Evolutionary conservation across 164 flowering plant genomes (phyloP), one percentile per base, ranked within the genome.

Genomic region (Cinnamomum chago): DNA sequence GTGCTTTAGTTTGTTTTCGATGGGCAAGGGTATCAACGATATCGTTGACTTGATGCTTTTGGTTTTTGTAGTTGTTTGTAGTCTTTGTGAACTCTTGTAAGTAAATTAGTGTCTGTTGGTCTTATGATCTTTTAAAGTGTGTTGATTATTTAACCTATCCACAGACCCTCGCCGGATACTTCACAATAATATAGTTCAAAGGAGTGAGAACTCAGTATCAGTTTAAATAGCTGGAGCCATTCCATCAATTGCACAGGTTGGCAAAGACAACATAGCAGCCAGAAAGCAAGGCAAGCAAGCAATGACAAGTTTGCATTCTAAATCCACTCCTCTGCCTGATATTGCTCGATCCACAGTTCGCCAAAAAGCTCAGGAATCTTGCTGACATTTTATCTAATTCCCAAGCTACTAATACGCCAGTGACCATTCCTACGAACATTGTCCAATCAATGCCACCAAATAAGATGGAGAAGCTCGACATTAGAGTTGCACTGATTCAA

Each of bases 151-250:
- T 50, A 69, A 58, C 62, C 23, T 76, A 3, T 51, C 14, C 13
- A 62, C 81, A 80, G 98, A 96, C 52, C 99, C 99, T 74, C 97
- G 98, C 4, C 97, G 97, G 67, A 73, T 87, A 65, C 92, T 92
- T 58, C 97, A 88, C 55, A 85, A 73, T 51, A 88, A 75, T 76
- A 22, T 80, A 3, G 72, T 82, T 74, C 86, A 86, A 71, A 88
- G 78, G 78, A 80, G 70, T 79, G 89, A 82, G 70, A 83, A 73
- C 74, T 75, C 76, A 68, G 88, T 79, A 88, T 62, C 94, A 82
- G 65, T 28, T 75, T 3, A 85, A 78, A 30, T 72, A 24, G 81
- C 72, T 76, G 82, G 74, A 50, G 58, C 76, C 27, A 62, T 75
- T 27, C 35, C 81, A 15, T 62, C 79, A 62, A 78, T 65, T 71